phyloP scores from a whole-genome alignment of 2,329 filamentous ascomycete genomes.

The Calonectria pteridis region DNA sequence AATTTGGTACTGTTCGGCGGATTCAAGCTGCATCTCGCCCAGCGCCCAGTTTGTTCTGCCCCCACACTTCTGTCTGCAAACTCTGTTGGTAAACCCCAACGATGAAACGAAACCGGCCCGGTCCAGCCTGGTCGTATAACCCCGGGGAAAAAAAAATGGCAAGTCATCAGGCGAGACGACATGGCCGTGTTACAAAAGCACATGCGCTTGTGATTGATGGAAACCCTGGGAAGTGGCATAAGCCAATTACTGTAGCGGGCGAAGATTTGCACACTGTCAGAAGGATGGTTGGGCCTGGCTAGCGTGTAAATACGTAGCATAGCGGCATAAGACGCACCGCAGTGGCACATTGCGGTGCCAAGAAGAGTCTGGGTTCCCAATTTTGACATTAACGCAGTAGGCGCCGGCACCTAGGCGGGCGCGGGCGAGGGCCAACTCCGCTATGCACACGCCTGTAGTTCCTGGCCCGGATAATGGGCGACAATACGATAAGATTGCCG shows the following conservation, averaged over 20 bases:
- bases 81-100: not conserved
- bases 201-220: conserved; percentile 5
- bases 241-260: conserved; percentile 1
- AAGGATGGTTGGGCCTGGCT: not conserved
- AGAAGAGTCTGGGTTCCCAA: not conserved
- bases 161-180: not conserved
- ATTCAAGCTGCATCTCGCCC: not conserved
- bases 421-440: not conserved
- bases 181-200: not conserved
- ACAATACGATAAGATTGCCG: conserved; percentile 11
- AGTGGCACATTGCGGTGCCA: not conserved
- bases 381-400: conserved; percentile 16
- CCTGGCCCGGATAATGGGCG: not conserved
- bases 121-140: not conserved
- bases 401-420: not conserved
- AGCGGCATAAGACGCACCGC: conserved; percentile 6
- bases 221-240: conserved; percentile 9
- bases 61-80: not conserved
- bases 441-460: conserved; percentile 7
- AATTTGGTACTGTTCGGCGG: too few species aligned
- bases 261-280: conserved; percentile 1
- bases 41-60: too few species aligned
- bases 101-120: conserved; percentile 6
- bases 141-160: not conserved
- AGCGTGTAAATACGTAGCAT: conserved; percentile 7